phyloP scores from a whole-genome alignment of 179 eudicot genomes.

The Beta macrorhiza region DNA sequence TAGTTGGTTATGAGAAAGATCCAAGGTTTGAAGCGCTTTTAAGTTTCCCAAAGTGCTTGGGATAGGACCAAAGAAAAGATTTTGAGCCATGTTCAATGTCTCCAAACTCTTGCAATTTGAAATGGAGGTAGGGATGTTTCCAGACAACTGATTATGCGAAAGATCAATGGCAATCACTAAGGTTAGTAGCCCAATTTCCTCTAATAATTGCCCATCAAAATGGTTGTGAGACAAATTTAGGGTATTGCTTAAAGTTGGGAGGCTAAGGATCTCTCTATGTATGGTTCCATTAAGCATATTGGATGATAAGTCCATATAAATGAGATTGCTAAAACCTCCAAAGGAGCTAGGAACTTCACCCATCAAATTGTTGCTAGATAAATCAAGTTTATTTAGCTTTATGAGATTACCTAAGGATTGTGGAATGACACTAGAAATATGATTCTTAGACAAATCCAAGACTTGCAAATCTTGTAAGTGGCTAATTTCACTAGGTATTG shows the following conservation, averaged over 20 bases:
- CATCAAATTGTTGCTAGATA: conserved; percentile 18
- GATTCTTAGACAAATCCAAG: conserved; percentile 24
- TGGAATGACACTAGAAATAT: conserved; percentile 24
- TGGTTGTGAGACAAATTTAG: conserved; percentile 28
- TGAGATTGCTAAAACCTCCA: conserved; percentile 12
- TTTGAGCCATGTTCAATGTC: conserved; percentile 23
- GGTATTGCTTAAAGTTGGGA: conserved; percentile 31
- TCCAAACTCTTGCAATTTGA: conserved; percentile 32
- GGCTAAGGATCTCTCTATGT: conserved; percentile 39
- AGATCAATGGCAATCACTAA: conserved; percentile 21
- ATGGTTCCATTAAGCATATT: conserved; percentile 55
- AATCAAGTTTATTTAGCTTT: conserved; percentile 26
- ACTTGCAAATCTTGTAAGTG: conserved; percentile 24
- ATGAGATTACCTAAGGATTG: conserved; percentile 16
- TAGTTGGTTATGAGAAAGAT: conserved; percentile 28
- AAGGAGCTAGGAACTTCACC: conserved; percentile 17
- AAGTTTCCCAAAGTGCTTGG: conserved; percentile 29
- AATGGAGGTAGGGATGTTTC: conserved; percentile 31
- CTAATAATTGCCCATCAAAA: conserved; percentile 27
- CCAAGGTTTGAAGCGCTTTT: conserved; percentile 19
- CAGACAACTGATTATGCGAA: conserved; percentile 24
- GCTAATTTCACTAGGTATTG: conserved; percentile 23
- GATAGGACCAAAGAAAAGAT: conserved; percentile 27
- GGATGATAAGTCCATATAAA: conserved; percentile 45
- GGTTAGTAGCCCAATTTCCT: conserved; percentile 24